Evolutionary conservation across 768 basidiomycete species (phyloP), one percentile per base, ranked within the genome.

Genomic region (Tremella fuciformis): DNA sequence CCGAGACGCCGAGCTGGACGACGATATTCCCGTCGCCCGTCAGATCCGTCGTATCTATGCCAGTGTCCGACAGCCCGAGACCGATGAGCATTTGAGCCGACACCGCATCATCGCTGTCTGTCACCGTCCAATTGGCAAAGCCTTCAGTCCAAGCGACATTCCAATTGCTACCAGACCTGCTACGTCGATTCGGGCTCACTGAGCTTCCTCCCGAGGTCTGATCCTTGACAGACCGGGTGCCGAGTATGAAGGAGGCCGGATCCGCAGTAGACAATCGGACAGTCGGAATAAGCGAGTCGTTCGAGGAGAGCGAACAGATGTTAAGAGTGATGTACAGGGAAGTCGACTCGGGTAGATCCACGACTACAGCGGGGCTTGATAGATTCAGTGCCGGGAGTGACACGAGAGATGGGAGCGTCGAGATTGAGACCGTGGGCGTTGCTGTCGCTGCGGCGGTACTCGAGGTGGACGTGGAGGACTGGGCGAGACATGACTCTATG

Each of bases 51-150:
- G 21, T 25, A 1, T 13, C 34, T 24, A 24, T 39, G 3, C 49
- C 47, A 11, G 39, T 47, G 13, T 51, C 62, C 15, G 60, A 39
- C 40, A 60, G 41, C 22, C 50, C 60, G 18, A 69, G 34, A 3
- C 60, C 60, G n/a, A 69, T 39, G 21, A 69, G 50, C 26, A 65
- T 40, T 37, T 53, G 57, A 8, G 60, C 59, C 13, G 15, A 37
- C 9, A 67, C 53, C 13, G 26, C 55, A 13, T 59, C 54, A n/a
- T 37, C 54, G 46, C 21, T 29, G 8, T 39, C 29, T 24, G 22
- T 11, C 39, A 29, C 51, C 22, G 70, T 75, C 70, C 66, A 77
- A 63, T 74, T 77, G 2, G 57, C 75, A 59, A 72, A 76, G 2
- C 76, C 76, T 38, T 61, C 59, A 57, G 71, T 62, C 60, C 60